These are phyloP conservation scores for Micromonas pusilla DNA, from an alignment of 139 green algal genomes.

Conservation along the genomic window DNA sequence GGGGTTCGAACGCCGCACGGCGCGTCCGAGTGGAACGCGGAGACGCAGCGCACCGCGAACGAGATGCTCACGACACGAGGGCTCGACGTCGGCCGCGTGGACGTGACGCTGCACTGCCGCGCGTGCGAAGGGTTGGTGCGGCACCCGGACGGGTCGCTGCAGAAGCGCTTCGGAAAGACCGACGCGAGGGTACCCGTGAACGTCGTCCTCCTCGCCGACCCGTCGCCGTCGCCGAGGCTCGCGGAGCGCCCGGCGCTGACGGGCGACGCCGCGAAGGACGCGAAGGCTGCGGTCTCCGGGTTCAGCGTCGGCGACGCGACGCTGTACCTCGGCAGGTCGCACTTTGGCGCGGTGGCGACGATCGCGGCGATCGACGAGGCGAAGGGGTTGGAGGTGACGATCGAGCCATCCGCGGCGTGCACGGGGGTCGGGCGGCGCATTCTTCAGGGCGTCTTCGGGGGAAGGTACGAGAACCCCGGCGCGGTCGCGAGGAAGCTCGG, in stretches of 20 bases:
- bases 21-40: constrained; percentile 7
- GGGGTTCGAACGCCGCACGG: not conserved
- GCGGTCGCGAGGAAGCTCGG: constrained; percentile 4
- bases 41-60: not conserved
- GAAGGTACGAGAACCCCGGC: not conserved
- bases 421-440: constrained; percentile 17
- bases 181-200: constrained; percentile 61
- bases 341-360: constrained; percentile 70
- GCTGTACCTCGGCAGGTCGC: constrained; percentile 60
- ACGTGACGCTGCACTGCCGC: constrained; percentile 60
- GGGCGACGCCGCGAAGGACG: not conserved
- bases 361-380: constrained; percentile 41
- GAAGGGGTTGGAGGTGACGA: not conserved
- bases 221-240: constrained; percentile 46
- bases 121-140: constrained; percentile 57
- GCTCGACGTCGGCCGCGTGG: constrained; percentile 47
- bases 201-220: constrained; percentile 49
- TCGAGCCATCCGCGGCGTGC: not conserved
- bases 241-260: constrained; percentile 31
- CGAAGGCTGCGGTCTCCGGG: not conserved
- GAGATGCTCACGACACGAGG: constrained; percentile 39
- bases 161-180: constrained; percentile 67
- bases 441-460: not conserved
- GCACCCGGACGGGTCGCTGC: constrained; percentile 63
- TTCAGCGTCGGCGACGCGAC: constrained; percentile 26